Evolutionary conservation across 139 green algal species (phyloP), one percentile per base, ranked within the genome.

Genomic region (Spirogloea muscicola): DNA sequence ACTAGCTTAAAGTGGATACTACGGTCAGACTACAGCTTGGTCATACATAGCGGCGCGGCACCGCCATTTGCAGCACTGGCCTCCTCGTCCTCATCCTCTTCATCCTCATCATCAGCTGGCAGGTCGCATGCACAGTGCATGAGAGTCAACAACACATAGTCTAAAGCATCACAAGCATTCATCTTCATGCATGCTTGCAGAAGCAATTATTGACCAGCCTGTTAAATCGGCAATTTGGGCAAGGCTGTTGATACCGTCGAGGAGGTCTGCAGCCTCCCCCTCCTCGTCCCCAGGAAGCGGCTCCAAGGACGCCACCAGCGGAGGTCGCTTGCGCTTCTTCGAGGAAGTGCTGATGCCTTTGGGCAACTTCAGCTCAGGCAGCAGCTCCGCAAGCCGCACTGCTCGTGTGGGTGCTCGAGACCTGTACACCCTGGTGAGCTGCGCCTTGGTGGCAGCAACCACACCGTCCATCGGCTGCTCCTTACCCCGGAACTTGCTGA

Each of bases 341-440:
- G 10, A 37, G 16, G 33, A 16, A 13, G n/a, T 29, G 33, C 27
- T 27, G 16, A 37, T 58, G 9, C 10, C 10, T 34, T 29, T n/a
- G 40, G 42, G 38, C 67, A 44, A 27, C 37, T 33, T 16, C 31
- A 79, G 38, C 25, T 38, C 41, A 7, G 70, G 59, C 2, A 72
- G 42, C 1, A 76, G 64, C 29, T 74, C 70, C 16, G 70, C 70
- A 49, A 34, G 31, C 40, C 36, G 60, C 21, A 72, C 60, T 37
- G 39, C 59, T 29, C 44, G 58, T 7, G 25, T 37, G n/a, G 10
- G 29, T 38, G 29, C 29, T 29, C 34, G 21, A 10, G 40, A 44
- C 57, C 91, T 92, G 76, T 89, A 92, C 31, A 73, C 76, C 6
- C 85, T 68, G 29, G 84, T 89, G 21, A 88, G 43, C 38, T 65